Conservation (phyloP, 2,329 filamentous ascomycete genomes). For the Cladosporium cucumerinum region DNA sequence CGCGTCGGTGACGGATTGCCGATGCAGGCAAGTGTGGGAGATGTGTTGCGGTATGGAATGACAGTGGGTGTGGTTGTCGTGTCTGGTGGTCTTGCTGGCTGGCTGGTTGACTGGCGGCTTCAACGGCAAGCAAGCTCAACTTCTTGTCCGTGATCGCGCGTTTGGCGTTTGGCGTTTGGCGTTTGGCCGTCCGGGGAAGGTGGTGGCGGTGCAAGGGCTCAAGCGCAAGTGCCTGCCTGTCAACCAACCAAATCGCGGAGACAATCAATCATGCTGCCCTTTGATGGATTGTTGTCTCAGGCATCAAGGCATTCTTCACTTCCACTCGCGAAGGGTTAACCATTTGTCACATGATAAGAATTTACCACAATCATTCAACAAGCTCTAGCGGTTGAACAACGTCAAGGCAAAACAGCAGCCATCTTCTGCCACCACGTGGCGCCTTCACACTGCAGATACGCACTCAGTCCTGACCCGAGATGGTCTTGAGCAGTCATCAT, state of each 20-base stretch:
- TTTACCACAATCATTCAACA: no score
- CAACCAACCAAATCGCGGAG: background rate
- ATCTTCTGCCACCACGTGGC: background rate
- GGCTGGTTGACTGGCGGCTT: background rate
- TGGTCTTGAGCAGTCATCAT: background rate
- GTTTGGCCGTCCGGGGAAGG: background rate
- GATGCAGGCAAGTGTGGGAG: background rate
- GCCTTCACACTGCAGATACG: background rate
- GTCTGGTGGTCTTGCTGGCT: background rate
- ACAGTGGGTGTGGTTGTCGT: background rate
- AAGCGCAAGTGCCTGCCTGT: background rate
- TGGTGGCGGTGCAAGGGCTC: background rate
- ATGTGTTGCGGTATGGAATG: background rate
- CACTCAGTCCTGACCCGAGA: background rate
- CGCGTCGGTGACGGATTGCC: background rate
- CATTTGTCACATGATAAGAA: no score
- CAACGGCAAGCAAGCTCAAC: background rate
- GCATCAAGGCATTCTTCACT: background rate
- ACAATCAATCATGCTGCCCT: no score
- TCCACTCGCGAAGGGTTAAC: no score
- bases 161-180: background rate
- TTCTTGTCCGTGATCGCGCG: background rate
- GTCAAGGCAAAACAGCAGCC: background rate
- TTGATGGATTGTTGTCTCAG: background rate
- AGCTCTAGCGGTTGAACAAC: no score